phyloP scores from a whole-genome alignment of 2,329 filamentous ascomycete species.

The Paracamarosporium sp. region DNA sequence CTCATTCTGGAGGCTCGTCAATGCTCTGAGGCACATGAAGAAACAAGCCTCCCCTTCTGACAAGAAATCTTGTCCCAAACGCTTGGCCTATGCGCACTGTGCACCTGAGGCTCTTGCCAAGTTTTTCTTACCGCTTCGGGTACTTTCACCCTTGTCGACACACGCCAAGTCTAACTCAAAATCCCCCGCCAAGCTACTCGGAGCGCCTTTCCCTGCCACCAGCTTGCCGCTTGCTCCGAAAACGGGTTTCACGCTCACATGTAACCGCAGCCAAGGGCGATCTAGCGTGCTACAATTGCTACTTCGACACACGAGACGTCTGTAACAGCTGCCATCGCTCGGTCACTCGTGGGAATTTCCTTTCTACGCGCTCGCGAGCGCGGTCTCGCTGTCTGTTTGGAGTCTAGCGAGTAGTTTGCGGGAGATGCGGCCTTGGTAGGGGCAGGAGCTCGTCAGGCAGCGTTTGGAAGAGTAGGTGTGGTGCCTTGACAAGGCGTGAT shows the following conservation, averaged over 20 bases:
- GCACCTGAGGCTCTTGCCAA: slow-evolving; percentile 9
- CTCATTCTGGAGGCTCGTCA: background rate
- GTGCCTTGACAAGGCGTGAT: background rate
- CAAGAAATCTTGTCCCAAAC: slow-evolving; percentile 10
- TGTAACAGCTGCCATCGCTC: slow-evolving; percentile 1
- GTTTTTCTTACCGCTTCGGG: background rate
- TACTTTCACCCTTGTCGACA: slow-evolving; percentile 1
- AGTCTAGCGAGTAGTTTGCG: background rate
- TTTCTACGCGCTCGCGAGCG: background rate
- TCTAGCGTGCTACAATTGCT: background rate
- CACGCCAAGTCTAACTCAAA: slow-evolving; percentile 11
- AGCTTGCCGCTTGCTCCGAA: background rate
- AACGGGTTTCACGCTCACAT: slow-evolving; percentile 4
- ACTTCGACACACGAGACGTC: slow-evolving; percentile 11
- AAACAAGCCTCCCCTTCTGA: slow-evolving; percentile 10
- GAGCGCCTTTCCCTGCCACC: background rate
- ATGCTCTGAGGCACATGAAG: background rate
- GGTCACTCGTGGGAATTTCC: slow-evolving; percentile 1
- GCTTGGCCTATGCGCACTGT: slow-evolving; percentile 10
- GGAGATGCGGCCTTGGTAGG: background rate
- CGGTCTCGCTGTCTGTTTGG: background rate
- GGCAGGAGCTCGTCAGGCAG: background rate
- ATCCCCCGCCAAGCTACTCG: slow-evolving; percentile 1
- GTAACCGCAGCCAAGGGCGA: slow-evolving; percentile 11
- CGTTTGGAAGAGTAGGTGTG: background rate